A percentile compares a stretch with the other conserved stretches of the same genome.
Conservation (phyloP, 768 basidiomycete species). For the Agaricus sinodeliciosus region DNA sequence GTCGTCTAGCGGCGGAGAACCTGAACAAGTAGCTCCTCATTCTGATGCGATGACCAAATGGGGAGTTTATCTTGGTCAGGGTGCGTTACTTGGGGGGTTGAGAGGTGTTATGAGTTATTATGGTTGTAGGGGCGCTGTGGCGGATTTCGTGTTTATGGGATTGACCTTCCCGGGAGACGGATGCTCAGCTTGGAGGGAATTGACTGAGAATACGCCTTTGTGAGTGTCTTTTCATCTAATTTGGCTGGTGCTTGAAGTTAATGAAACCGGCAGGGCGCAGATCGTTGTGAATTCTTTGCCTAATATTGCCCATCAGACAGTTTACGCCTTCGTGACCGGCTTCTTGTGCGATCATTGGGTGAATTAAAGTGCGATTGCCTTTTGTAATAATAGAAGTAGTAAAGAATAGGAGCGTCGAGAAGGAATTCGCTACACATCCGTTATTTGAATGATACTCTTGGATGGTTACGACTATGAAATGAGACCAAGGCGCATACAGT, state of each 20-base stretch:
- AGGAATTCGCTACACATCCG: no score
- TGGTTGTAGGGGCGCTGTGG: neutral
- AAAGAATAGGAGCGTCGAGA: no score
- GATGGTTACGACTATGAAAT: no score
- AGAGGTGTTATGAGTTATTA: constrained; percentile 8
- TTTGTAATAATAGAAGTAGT: neutral
- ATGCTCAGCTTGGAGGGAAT: neutral
- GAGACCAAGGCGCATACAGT: no score
- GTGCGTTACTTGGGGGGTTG: neutral
- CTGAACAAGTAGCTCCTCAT: neutral
- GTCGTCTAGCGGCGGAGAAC: neutral
- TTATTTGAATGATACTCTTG: no score
- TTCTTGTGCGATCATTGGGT: constrained; percentile 9
- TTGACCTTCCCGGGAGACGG: neutral
- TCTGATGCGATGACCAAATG: neutral
- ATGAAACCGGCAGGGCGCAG: neutral
- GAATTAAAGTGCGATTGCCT: neutral
- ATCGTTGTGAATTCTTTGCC: neutral
- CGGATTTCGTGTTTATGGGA: constrained; percentile 4
- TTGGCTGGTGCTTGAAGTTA: neutral
- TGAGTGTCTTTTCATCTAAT: neutral
- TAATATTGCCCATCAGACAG: neutral
- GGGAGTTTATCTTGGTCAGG: neutral
- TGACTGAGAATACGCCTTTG: neutral
- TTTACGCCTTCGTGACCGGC: constrained; percentile 2